These are phyloP conservation scores for Sarcodon aspratus DNA, from an alignment of 768 basidiomycete species.

Conservation along the genomic window DNA sequence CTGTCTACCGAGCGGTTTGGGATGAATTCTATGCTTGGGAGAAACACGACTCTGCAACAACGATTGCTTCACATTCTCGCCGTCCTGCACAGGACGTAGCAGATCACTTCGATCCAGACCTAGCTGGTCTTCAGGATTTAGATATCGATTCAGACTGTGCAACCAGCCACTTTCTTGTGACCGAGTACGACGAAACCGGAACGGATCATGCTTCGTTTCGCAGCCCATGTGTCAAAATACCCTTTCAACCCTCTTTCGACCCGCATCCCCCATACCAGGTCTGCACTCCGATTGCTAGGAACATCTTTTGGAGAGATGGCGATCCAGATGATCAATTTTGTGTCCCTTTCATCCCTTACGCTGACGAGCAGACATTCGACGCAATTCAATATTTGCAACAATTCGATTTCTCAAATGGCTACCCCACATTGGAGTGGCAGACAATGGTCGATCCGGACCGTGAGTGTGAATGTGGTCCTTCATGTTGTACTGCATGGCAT, in stretches of 20 bases:
- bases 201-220: background rate
- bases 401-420: conserved; percentile 14
- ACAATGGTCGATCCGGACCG: conserved; percentile 32
- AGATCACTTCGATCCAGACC: background rate
- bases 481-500: background rate
- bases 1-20: conserved; percentile 27
- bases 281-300: conserved; percentile 33
- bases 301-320: conserved; percentile 8
- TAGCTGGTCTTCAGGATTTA: background rate
- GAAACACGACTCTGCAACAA: conserved; percentile 14
- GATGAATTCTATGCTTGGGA: conserved; percentile 37
- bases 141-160: background rate
- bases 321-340: background rate
- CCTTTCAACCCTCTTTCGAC: background rate
- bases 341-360: conserved; percentile 30
- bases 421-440: conserved; percentile 22
- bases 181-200: no score
- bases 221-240: background rate
- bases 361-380: conserved; percentile 32
- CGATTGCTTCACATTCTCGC: conserved; percentile 10
- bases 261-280: conserved; percentile 28
- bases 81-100: background rate
- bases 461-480: conserved; percentile 15
- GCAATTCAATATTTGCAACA: conserved; percentile 14
- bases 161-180: background rate